These are phyloP conservation scores for Lactifluus piperatus DNA, from an alignment of 768 basidiomycete species.

Conservation along the genomic window DNA sequence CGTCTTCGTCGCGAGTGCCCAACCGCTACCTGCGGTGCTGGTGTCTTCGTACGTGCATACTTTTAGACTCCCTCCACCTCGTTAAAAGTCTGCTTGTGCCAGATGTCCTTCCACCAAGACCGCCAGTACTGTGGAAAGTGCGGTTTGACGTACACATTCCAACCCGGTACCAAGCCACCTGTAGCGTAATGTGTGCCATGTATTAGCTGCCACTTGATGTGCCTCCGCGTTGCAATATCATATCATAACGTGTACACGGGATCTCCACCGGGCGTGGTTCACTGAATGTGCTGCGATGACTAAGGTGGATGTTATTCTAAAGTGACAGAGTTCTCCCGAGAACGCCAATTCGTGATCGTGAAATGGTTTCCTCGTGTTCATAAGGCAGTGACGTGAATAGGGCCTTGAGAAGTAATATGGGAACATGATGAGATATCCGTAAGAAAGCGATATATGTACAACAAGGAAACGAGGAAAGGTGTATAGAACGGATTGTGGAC, in stretches of 20 bases:
- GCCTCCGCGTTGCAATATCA: not conserved
- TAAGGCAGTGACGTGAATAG: not conserved
- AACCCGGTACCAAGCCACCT: conserved; percentile 72
- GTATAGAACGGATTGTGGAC: not conserved
- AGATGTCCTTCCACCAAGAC: conserved; percentile 99
- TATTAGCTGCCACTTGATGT: not conserved
- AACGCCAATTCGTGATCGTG: not conserved
- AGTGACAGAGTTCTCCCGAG: not conserved
- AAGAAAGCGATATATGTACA: not conserved
- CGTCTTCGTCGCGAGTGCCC: conserved; percentile 95
- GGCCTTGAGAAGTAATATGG: not conserved
- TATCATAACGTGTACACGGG: not conserved
- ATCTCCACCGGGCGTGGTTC: too few relatives aligned
- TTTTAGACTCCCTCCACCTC: not conserved
- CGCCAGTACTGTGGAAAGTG: conserved; percentile 98
- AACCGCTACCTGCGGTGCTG: conserved; percentile 73
- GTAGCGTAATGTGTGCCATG: conserved; percentile 37
- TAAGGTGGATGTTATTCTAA: not conserved
- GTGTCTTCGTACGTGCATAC: conserved; percentile 59
- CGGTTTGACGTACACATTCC: conserved; percentile 79
- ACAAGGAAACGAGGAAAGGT: not conserved
- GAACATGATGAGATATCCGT: not conserved
- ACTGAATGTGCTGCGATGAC: too few relatives aligned
- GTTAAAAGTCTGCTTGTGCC: not conserved
- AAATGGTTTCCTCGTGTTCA: not conserved